phyloP scores from a whole-genome alignment of 176 grass and related monocot genomes.

The Aegilops tauschii region DNA sequence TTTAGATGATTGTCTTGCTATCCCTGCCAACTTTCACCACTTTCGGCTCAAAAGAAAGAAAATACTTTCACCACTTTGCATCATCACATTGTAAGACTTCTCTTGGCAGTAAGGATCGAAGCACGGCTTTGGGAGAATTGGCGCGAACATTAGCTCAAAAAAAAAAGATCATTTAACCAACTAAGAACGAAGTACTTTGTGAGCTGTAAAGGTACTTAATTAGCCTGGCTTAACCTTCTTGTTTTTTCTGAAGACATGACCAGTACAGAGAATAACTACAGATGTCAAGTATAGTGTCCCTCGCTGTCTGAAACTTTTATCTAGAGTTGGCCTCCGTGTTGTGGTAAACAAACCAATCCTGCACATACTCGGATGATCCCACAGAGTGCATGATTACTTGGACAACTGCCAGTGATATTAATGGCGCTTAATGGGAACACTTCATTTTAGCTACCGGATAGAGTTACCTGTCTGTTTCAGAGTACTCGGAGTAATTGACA shows the following conservation, averaged over 20 bases:
- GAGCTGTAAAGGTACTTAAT: background rate
- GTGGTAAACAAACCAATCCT: background rate
- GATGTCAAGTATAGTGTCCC: background rate
- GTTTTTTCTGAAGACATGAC: background rate
- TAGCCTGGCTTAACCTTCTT: background rate
- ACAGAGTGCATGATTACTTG: background rate
- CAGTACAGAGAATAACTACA: background rate
- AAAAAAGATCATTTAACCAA: background rate
- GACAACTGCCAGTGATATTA: background rate
- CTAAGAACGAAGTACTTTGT: background rate
- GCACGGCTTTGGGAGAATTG: background rate
- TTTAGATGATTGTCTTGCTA: background rate
- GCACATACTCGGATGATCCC: background rate
- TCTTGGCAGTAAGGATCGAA: background rate
- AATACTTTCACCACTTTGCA: background rate
- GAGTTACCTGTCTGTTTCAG: slow-evolving; percentile 31
- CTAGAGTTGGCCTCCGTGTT: background rate
- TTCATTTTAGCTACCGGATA: background rate
- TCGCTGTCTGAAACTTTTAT: background rate
- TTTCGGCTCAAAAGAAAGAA: no score
- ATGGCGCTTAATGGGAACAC: background rate
- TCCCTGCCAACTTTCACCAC: no score
- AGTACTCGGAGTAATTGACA: background rate
- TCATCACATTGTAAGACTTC: background rate
- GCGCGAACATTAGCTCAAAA: background rate